Conservation (phyloP, 768 basidiomycete species). For the Boletus vinaceobasis region DNA sequence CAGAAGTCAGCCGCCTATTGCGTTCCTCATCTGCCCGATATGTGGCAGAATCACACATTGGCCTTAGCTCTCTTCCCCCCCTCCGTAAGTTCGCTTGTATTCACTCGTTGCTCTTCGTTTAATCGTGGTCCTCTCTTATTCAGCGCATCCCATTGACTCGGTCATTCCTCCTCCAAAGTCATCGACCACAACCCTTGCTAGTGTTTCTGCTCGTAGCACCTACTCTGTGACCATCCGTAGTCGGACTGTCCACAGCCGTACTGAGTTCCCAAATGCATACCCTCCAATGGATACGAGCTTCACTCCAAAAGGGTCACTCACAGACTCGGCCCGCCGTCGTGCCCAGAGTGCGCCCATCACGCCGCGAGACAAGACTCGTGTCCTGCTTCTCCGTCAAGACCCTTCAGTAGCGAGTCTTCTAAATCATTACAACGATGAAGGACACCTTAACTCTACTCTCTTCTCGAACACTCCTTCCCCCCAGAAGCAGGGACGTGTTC, state of each 20-base stretch:
- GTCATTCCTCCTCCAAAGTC: constrained; percentile 47
- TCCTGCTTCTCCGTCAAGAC: constrained; percentile 63
- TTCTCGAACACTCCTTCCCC: constrained; percentile 59
- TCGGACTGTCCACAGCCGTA: constrained; percentile 56
- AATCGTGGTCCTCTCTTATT: neutral
- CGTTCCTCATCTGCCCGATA: constrained; percentile 72
- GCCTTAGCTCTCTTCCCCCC: constrained; percentile 59
- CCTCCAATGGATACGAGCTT: constrained; percentile 33
- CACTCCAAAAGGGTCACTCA: constrained; percentile 27
- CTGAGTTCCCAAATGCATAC: constrained; percentile 65
- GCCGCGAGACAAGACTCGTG: constrained; percentile 48
- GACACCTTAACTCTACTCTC: constrained; percentile 53
- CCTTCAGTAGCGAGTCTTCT: constrained; percentile 76
- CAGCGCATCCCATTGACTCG: constrained; percentile 67
- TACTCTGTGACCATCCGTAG: constrained; percentile 72
- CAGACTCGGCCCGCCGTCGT: constrained; percentile 28
- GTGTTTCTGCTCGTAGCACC: constrained; percentile 51
- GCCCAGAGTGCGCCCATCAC: constrained; percentile 37
- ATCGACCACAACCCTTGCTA: constrained; percentile 53
- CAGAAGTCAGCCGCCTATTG: constrained; percentile 48
- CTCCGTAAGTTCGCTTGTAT: constrained; percentile 52
- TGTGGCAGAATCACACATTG: constrained; percentile 52
- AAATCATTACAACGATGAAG: constrained; percentile 70
- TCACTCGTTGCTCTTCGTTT: neutral
- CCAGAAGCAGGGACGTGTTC: constrained; percentile 41